Conservation (phyloP, 805 yeast genomes). For the Lipomyces mesembrius region DNA sequence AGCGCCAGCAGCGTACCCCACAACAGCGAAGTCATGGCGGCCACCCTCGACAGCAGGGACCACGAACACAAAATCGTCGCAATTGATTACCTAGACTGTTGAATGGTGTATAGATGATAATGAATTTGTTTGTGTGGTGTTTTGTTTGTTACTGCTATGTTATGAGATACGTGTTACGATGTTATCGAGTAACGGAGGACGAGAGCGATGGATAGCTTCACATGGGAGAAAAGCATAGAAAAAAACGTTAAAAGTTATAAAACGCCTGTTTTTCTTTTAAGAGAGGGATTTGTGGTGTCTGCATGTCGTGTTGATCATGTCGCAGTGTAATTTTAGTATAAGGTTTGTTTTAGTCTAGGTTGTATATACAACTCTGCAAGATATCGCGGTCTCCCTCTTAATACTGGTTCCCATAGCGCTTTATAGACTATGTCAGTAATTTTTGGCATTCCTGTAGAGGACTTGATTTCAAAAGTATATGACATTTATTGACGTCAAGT, state of each 20-base stretch:
- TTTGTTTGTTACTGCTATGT: neutral
- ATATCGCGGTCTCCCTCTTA: conserved; percentile 20
- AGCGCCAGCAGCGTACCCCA: conserved; percentile 40
- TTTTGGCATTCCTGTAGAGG: conserved; percentile 4
- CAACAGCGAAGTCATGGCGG: conserved; percentile 34
- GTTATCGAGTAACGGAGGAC: neutral
- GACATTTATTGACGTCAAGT: no score
- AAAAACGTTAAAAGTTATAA: conserved; percentile 29
- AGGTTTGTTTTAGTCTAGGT: conserved; percentile 17
- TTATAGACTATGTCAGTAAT: conserved; percentile 25
- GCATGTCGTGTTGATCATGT: neutral
- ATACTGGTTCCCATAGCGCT: conserved; percentile 36
- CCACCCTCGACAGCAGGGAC: conserved; percentile 26
- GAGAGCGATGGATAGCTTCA: neutral
- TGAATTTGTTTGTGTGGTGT: neutral
- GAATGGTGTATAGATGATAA: neutral
- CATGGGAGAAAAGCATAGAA: conserved; percentile 10
- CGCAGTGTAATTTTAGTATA: conserved; percentile 21
- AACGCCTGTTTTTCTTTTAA: conserved; percentile 32
- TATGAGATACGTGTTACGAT: neutral
- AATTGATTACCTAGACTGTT: neutral
- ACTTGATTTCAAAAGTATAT: neutral
- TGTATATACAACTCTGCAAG: conserved; percentile 25
- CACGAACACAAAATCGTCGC: neutral
- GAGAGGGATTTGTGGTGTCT: conserved; percentile 18